Evolutionary conservation across 176 grass and related monocot genomes (phyloP), one percentile per base, ranked within the genome.

Genomic region (Carex myosuroides): DNA sequence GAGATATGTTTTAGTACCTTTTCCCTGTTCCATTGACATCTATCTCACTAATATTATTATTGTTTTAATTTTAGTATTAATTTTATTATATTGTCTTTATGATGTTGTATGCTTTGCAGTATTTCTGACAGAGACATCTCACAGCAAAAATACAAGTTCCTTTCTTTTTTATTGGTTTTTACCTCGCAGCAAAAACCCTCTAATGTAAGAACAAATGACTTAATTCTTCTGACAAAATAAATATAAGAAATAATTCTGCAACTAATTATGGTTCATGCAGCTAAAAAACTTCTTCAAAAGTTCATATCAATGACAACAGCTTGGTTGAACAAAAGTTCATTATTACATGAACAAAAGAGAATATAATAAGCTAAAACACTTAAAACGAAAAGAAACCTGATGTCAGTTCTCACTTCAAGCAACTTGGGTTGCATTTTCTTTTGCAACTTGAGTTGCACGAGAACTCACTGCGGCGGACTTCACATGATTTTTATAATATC

Each of bases 361-460:
- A 76, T 76, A 76, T 24, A 77, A 32, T 54, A 56, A 54, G 44
- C 72, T 76, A 76, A 75, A 55, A n/a, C 56, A 13, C 57, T 12
- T 11, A 5, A 10, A 81, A 20, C 3, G 21, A 42, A 61, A 37
- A 44, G 37, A 59, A 63, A 41, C 8, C 17, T 62, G 24, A 13
- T 81, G 41, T 1, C 8, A 20, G 58, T 42, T 10, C 57, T 81
- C 9, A 16, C 1, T 63, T 3, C 79, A 53, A 81, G 79, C 86
- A 87, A 87, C 86, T 67, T 83, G 8, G 20, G 86, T 78, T 87
- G 79, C 86, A 85, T 9, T 64, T 61, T 68, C 64, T 74, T 85
- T 70, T 59, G 60, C 86, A 87, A 85, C 83, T 79, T 86, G 59
- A 69, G 89, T 85, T 71, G 86, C 86, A 65, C n/a, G 9, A 56